Percentiles rank a stretch among this genome's conserved stretches.
Evolutionary conservation across 768 basidiomycete genomes (phyloP).

Genomic region (Auriscalpium microsporum): DNA sequence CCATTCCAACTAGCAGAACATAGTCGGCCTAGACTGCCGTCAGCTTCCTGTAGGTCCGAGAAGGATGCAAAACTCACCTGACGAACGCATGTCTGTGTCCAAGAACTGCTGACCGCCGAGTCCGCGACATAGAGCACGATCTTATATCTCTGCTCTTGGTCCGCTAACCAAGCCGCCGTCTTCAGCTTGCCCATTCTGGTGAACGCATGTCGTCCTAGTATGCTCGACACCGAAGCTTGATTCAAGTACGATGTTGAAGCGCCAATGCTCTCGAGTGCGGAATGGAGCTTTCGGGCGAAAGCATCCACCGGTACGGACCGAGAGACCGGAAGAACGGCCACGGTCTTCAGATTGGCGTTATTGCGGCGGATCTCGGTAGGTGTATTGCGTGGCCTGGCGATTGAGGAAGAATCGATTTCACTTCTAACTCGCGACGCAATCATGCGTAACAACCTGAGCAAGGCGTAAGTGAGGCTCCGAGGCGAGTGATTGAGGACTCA

Average conservation of each 20-base stretch:
- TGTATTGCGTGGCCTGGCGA: conserved; percentile 40
- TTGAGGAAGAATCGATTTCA: conserved; percentile 62
- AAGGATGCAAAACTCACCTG: conserved; percentile 45
- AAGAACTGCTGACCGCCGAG: conserved; percentile 87
- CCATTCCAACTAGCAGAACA: conserved; percentile 90
- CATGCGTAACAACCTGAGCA: conserved; percentile 61
- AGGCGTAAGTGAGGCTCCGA: neutral
- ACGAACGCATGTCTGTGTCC: conserved; percentile 97
- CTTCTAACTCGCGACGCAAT: conserved; percentile 88
- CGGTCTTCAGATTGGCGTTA: conserved; percentile 87
- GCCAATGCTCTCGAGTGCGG: conserved; percentile 87
- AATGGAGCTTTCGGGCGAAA: conserved; percentile 83
- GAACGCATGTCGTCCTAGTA: conserved; percentile 92
- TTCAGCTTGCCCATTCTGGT: conserved; percentile 96
- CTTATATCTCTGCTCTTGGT: conserved; percentile 88
- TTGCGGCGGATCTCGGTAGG: conserved; percentile 61
- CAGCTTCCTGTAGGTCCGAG: neutral
- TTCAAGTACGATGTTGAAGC: conserved; percentile 89
- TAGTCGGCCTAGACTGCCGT: conserved; percentile 62
- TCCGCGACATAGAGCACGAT: conserved; percentile 96
- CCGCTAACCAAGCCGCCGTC: conserved; percentile 88
- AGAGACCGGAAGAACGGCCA: conserved; percentile 83
- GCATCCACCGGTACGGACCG: conserved; percentile 82
- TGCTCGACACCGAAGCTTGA: conserved; percentile 85
- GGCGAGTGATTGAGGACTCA: conserved; percentile 25